These are phyloP conservation scores for Capsicum chinense DNA, from an alignment of 257 asterid genomes.

Conservation along the genomic window DNA sequence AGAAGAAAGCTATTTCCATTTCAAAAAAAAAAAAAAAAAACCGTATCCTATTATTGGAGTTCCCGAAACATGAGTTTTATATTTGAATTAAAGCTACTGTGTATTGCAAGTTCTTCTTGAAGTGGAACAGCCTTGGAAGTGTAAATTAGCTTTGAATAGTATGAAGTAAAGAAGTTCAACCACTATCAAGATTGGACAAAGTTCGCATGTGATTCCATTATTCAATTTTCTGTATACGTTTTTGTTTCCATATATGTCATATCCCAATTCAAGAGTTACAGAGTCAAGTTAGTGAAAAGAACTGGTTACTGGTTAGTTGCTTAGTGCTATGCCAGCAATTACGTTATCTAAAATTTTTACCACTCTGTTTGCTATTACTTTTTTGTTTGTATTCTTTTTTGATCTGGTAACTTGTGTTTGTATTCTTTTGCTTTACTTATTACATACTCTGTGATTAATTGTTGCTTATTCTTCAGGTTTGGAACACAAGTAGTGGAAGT, in stretches of 20 bases:
- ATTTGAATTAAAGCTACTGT: not conserved
- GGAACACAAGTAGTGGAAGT: slow-evolving; percentile 43
- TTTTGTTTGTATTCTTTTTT: not conserved
- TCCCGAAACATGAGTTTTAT: not conserved
- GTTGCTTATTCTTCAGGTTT: slow-evolving; percentile 36
- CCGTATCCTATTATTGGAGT: not conserved
- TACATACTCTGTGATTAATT: not conserved
- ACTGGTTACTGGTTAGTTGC: not conserved
- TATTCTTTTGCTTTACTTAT: not conserved
- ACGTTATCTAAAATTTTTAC: not conserved
- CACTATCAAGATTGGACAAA: not conserved
- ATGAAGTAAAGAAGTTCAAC: slow-evolving; percentile 17
- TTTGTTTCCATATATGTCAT: not conserved
- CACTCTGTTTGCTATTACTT: not conserved
- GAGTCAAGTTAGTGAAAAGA: slow-evolving; percentile 20
- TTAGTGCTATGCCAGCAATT: not conserved
- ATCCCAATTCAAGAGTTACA: not conserved
- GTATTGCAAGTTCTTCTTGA: slow-evolving; percentile 19
- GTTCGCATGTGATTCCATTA: not conserved
- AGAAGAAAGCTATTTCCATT: not conserved
- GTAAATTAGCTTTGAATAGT: not conserved
- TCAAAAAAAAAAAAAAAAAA: not conserved
- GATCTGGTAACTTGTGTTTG: not conserved
- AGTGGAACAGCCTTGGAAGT: not conserved
- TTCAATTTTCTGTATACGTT: not conserved